Base-by-base conservation (phyloP, 805 yeast species). In the Pichia rugopelliculosa region DNA sequence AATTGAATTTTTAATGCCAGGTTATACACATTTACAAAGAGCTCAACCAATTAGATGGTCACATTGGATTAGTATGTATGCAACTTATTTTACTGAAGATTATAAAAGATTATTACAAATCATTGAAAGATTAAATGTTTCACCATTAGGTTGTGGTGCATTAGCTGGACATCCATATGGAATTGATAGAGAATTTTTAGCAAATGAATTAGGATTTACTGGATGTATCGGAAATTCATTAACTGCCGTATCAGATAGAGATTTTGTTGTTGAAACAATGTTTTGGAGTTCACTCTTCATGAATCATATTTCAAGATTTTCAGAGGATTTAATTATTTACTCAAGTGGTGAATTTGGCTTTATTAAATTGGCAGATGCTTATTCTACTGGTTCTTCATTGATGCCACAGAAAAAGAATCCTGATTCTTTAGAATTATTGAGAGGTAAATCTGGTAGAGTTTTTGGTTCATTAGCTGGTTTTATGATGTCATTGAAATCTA, bases 31-130 rank as follows among this genome's bases (percentile, higher is more conserved):
- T 71, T 73, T 93, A 64, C 99, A 93, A 74, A 85, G 96, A 66
- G 98, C 98, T 2, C 99, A 90, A 70, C 99, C 99, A n/a, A 93
- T 93, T 61, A 80, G 99, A 70, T 93, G 99, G 99, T 75, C 97
- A 1, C 99, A 93, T 66, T 91, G 97, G 96, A 74, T 93, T 56
- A 80, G 91, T 56, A 82, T 88, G 64, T 91, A 93, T 61, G 97
- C 96, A 36, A 91, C 99, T 2, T 93, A 90, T 64, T 84, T 93
- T 67, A 79, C 90, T 10, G 89, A 89, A 62, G 99, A 93, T 65
- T 81, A 84, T 69, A 80, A 86, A 64, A 79, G 99, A 64, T 75
- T 93, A 56, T 69, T 76, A 54, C 93, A 95, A 68, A 75, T 93
- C 46, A 76, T 84, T 54, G 82, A 72, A 48, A 82, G 99, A 67